phyloP scores from a whole-genome alignment of 176 grass and related monocot genomes.

The Melocanna baccifera region DNA sequence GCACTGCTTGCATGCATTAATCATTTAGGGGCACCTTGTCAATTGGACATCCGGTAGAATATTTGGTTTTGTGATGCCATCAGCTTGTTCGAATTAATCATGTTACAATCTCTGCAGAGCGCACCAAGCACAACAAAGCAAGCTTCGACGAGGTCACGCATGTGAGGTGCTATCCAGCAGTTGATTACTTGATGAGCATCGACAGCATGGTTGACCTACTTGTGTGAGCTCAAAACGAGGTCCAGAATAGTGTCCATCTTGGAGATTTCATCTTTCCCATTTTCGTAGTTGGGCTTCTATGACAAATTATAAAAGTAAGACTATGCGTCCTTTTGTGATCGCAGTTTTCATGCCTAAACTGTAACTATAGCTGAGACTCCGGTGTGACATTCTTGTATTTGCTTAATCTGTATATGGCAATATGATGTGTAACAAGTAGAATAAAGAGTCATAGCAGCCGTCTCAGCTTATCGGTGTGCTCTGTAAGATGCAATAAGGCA shows the following conservation, averaged over 20 bases:
- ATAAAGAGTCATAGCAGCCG: background rate
- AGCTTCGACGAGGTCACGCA: constrained; percentile 41
- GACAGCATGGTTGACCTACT: background rate
- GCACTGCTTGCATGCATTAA: background rate
- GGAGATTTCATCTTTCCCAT: background rate
- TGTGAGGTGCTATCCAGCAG: constrained; percentile 22
- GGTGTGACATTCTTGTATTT: background rate
- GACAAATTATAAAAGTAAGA: constrained; percentile 12
- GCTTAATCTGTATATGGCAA: background rate
- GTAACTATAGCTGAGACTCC: background rate
- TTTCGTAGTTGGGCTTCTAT: background rate
- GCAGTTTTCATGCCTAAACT: background rate
- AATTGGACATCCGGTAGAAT: background rate
- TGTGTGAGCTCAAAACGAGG: background rate
- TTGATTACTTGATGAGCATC: background rate
- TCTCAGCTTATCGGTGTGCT: background rate
- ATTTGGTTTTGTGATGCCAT: background rate
- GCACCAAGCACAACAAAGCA: constrained; percentile 8
- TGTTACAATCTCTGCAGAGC: constrained; percentile 32
- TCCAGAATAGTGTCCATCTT: background rate
- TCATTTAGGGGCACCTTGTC: background rate
- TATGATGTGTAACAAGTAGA: background rate
- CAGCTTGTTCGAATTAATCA: constrained; percentile 5
- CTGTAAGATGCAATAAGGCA: background rate
- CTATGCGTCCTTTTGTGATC: background rate